A percentile compares a stretch with the other conserved stretches of the same genome.
Conservation (phyloP, 1,284 basidiomycete species). For the Cutaneotrichosporon daszewskae region DNA sequence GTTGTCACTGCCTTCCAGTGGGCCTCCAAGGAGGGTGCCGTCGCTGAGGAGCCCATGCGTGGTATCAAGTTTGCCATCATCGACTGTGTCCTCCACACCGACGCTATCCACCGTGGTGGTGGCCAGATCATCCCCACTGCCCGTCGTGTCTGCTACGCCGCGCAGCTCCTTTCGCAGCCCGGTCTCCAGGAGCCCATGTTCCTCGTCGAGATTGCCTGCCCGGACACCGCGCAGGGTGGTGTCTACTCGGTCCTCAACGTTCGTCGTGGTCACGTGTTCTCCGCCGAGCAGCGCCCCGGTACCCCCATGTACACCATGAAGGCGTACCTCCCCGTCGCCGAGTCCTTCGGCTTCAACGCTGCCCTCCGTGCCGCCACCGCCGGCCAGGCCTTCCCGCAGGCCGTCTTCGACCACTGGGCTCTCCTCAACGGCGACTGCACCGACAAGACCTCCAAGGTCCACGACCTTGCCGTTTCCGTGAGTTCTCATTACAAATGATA, state of each 20-base stretch:
- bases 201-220: conserved; percentile 98
- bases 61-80: conserved; percentile 68
- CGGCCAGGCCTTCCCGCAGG: conserved; percentile 98
- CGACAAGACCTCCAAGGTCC: conserved; percentile 28
- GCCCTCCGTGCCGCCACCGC: conserved; percentile 87
- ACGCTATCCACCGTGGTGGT: conserved; percentile 99
- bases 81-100: conserved; percentile 43
- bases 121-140: conserved; percentile 98
- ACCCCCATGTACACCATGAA: conserved; percentile 98
- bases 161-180: conserved; percentile 84
- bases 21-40: conserved; percentile 97
- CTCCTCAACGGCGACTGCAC: conserved; percentile 24
- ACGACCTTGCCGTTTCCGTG: conserved; percentile 76
- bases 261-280: conserved; percentile 97
- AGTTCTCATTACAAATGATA: too few species aligned
- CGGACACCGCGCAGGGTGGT: conserved; percentile 95
- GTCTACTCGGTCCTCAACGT: conserved; percentile 94
- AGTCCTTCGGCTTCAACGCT: conserved; percentile 99
- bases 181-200: conserved; percentile 96
- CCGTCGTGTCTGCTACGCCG: conserved; percentile 95
- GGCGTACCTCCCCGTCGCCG: conserved; percentile 57
- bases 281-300: conserved; percentile 92
- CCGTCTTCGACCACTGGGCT: conserved; percentile 91
- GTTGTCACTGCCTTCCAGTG: conserved; percentile 99
- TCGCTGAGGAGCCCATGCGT: conserved; percentile 97